These are phyloP conservation scores for Periconia macrospinosa DNA, from an alignment of 2,329 filamentous ascomycete species.

Conservation along the genomic window DNA sequence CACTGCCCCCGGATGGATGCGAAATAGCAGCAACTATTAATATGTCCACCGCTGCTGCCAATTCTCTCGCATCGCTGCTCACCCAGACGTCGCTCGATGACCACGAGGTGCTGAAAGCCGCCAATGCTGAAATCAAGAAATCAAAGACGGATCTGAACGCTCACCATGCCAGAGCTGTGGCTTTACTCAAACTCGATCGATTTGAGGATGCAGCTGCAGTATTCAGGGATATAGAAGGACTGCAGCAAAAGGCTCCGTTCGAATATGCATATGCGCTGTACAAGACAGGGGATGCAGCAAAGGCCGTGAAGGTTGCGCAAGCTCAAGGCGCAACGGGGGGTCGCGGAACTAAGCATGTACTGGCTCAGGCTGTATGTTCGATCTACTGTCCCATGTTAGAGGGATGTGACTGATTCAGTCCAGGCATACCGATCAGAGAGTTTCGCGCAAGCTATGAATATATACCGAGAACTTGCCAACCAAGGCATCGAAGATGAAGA, in stretches of 20 bases:
- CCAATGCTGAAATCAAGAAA: conserved; percentile 59
- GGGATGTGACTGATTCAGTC: conserved; percentile 16
- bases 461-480: conserved; percentile 63
- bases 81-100: conserved; percentile 64
- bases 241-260: conserved; percentile 64
- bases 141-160: conserved; percentile 63
- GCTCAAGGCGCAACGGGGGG: conserved; percentile 33
- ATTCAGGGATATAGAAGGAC: conserved; percentile 62
- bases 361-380: conserved; percentile 61
- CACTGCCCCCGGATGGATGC: conserved; percentile 24
- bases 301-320: conserved; percentile 60
- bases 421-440: conserved; percentile 72
- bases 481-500: conserved; percentile 62
- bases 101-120: conserved; percentile 71
- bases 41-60: conserved; percentile 44
- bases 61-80: conserved; percentile 58
- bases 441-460: conserved; percentile 65
- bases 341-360: conserved; percentile 61
- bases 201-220: conserved; percentile 75
- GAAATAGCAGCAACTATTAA: conserved; percentile 16
- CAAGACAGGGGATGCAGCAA: conserved; percentile 70
- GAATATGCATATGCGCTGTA: conserved; percentile 84
- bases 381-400: not conserved
- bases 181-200: conserved; percentile 79
- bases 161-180: conserved; percentile 71